Base-by-base conservation (phyloP, 1,284 basidiomycete species). In the Lentinus polychrous region DNA sequence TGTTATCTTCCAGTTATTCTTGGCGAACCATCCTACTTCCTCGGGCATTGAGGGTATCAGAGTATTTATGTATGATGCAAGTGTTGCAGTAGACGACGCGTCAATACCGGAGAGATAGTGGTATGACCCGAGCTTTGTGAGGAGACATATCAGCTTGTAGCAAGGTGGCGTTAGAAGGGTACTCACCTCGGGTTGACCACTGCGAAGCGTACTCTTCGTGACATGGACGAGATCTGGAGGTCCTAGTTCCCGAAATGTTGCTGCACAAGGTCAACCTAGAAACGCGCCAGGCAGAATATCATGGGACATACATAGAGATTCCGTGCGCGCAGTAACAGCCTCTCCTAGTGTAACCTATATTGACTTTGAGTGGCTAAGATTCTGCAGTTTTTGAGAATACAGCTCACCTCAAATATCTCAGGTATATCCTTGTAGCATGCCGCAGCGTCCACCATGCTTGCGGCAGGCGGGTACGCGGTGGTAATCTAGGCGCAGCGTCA, bases 51-150 rank as follows among this genome's bases (percentile, higher is more conserved):
- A 83, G 64, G 98, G 98, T 3, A 92, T 95, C 31, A 99, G 76
- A 12, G 92, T 95, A 73, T 99, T 99, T 68, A 99, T 89, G 69
- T 99, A 99, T 3, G 95, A 95, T 8, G 95, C 96, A 10, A 99
- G 78, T 0, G 94, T 96, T 2, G 95, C 96, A 10, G 94, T 97
- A 1, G 94, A 96, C 8, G 93, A 96, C 0, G 95, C 93, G 66
- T 99, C 95, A 43, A 98, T 91, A 23, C 95, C 95, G 0, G 95
- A 98, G 49, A 97, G 81, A 63, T 88, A 94, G 69, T 97, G 94
- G 65, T 95, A 96, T 22, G 92, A 94, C 37, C 91, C 91, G 49
- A 91, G 72, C 91, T 95, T 60, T 23, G 49, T 49, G 33, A 44
- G 20, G 32, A 54, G 22, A 8, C 20, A 22, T 31, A 49, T 55